phyloP scores from a whole-genome alignment of 768 basidiomycete genomes.

The Hortiboletus campestris region DNA sequence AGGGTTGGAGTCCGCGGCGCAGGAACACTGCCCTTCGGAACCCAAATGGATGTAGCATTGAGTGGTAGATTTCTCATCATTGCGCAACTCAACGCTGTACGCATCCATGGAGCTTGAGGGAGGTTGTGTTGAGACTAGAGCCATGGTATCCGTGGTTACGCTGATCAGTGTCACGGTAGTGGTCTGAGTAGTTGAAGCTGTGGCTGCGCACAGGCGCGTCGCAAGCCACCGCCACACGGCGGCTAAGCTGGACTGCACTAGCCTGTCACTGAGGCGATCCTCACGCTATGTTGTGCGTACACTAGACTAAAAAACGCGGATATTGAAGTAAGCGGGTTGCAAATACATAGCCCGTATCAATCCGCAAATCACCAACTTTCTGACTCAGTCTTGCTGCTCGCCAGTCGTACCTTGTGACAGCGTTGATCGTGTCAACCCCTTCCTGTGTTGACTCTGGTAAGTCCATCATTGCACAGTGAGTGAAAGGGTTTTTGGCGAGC shows the following conservation, averaged over 20 bases:
- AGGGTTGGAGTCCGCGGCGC: conserved; percentile 17
- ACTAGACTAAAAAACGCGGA: background rate
- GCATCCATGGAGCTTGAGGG: conserved; percentile 23
- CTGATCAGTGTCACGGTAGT: conserved; percentile 5
- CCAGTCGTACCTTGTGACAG: conserved; percentile 48
- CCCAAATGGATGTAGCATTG: conserved; percentile 26
- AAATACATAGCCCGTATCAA: conserved; percentile 2
- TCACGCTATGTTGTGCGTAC: no score
- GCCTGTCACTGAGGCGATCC: no score
- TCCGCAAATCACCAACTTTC: conserved; percentile 1
- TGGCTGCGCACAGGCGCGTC: background rate
- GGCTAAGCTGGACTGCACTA: background rate
- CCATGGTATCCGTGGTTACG: conserved; percentile 23
- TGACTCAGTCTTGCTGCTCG: background rate
- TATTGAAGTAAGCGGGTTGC: conserved; percentile 9
- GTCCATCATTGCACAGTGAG: background rate
- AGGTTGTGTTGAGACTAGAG: conserved; percentile 29
- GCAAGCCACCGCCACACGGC: conserved; percentile 1
- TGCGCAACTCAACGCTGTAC: conserved; percentile 2
- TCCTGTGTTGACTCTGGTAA: conserved; percentile 44
- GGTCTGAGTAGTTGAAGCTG: background rate
- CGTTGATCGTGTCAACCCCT: conserved; percentile 54
- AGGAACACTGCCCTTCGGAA: conserved; percentile 20
- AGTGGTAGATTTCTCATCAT: conserved; percentile 16
- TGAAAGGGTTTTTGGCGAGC: background rate